Evolutionary conservation across 2,329 filamentous ascomycete genomes (phyloP), one percentile per base, ranked within the genome.

Genomic region (Cordyceps fumosorosea): DNA sequence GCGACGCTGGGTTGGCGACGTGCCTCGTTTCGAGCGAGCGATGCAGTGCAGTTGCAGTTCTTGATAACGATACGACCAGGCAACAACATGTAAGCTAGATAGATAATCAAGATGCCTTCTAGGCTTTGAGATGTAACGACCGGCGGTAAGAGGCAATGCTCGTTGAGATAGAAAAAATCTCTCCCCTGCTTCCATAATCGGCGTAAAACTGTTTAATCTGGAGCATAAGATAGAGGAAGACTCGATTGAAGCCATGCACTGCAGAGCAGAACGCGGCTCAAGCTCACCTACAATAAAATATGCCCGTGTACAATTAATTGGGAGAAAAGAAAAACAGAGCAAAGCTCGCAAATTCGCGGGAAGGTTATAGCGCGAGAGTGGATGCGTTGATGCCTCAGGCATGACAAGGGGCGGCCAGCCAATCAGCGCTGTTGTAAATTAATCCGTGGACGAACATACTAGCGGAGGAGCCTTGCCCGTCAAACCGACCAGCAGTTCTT

Each of bases 11-110:
- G 91, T 88, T 67, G 89, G 90, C 2, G 92, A 97, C 75, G 91
- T 96, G 60, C 93, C 93, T 0, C 86, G 83, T 71, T 81, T 81
- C 52, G 86, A 87, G 75, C 84, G 91, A 67, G 90, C 89, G 40
- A 86, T 96, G 84, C 93, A 97, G 78, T 98, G 95, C 74, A 96
- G 91, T 72, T 99, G 95, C 76, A 96, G 91, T 73, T 97, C 93
- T 26, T 96, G 79, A 64, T 22, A 44, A 26, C 45, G n/a, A 34
- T 22, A 47, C 53, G 47, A n/a, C 16, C 14, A 54, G 42, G 32
- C n/a, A n/a, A 3, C 11, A 54, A 10, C 29, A n/a, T 55, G 58
- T 26, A 54, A 55, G 51, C 51, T 54, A 60, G 11, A 42, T 44
- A 10, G 34, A 42, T 37, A 55, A 55, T 16, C 37, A 12, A 47